Conservation (phyloP, 768 basidiomycete species). For the Xerocomus potaroensis region DNA sequence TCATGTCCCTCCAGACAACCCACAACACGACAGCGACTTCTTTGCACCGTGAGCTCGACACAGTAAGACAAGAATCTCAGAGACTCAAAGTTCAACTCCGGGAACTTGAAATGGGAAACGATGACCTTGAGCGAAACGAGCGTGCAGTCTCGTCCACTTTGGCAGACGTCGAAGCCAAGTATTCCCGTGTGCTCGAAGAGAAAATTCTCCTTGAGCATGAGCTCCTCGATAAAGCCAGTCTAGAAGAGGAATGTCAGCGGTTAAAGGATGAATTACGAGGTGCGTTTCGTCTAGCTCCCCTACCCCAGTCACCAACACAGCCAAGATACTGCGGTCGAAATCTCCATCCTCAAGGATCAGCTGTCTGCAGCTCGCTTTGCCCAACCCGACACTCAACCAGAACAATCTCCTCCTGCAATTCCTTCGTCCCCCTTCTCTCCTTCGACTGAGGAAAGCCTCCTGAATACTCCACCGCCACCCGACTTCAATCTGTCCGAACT, state of each 20-base stretch:
- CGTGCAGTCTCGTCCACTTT: constrained; percentile 80
- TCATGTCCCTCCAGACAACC: constrained; percentile 81
- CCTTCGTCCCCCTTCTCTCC: constrained; percentile 34
- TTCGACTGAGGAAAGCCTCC: constrained; percentile 49
- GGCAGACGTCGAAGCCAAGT: constrained; percentile 82
- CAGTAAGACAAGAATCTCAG: constrained; percentile 70
- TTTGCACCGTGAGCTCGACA: constrained; percentile 88
- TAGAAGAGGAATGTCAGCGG: constrained; percentile 90
- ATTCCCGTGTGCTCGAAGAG: constrained; percentile 89
- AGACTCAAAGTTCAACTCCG: constrained; percentile 68
- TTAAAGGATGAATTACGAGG: constrained; percentile 92
- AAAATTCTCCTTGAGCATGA: constrained; percentile 98
- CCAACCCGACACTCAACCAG: constrained; percentile 26
- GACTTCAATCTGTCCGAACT: constrained; percentile 61
- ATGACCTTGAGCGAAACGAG: constrained; percentile 94
- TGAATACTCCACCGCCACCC: constrained; percentile 54
- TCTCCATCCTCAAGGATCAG: constrained; percentile 78
- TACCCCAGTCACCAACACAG: constrained; percentile 13
- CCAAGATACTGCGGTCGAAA: constrained; percentile 80
- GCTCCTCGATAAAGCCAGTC: constrained; percentile 79
- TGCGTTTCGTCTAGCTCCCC: constrained; percentile 38
- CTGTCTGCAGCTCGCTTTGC: constrained; percentile 39
- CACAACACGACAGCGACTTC: constrained; percentile 90
- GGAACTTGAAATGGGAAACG: constrained; percentile 96
- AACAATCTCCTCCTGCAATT: constrained; percentile 25